A percentile compares a stretch with the other conserved stretches of the same genome.
phyloP scores from a whole-genome alignment of 768 basidiomycete genomes.

The Serendipita sp. region DNA sequence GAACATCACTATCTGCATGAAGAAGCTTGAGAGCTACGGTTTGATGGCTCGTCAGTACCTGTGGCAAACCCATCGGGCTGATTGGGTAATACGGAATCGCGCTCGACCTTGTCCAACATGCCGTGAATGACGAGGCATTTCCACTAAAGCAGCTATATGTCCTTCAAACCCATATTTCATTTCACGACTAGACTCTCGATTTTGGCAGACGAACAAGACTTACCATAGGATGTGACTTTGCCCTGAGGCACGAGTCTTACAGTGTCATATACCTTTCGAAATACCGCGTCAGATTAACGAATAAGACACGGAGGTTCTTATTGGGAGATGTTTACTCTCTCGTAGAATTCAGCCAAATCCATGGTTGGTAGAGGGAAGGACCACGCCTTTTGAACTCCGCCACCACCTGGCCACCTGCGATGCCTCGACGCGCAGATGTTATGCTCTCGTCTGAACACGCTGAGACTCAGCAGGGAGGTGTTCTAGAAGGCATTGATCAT shows the following conservation, averaged over 20 bases:
- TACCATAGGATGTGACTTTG: slow-evolving; percentile 66
- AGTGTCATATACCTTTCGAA: slow-evolving; percentile 52
- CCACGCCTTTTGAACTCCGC: not conserved
- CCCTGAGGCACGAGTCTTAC: slow-evolving; percentile 52
- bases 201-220: slow-evolving; percentile 6
- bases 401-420: slow-evolving; percentile 16
- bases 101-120: slow-evolving; percentile 66
- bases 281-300: not conserved
- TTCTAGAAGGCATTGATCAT: slow-evolving; percentile 75
- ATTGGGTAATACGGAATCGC: not conserved
- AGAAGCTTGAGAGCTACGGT: slow-evolving; percentile 63
- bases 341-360: slow-evolving; percentile 4
- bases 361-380: not conserved
- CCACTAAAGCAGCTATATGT: slow-evolving; percentile 63
- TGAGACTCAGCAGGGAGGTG: slow-evolving; percentile 62
- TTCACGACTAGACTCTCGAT: not conserved
- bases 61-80: not conserved
- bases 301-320: not conserved
- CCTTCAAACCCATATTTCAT: slow-evolving; percentile 25
- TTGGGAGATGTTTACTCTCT: not conserved
- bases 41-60: not conserved
- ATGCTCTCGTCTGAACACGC: slow-evolving; percentile 34
- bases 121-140: slow-evolving; percentile 63
- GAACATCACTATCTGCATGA: slow-evolving; percentile 48
- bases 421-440: slow-evolving; percentile 23